Percentiles rank a stretch among this genome's conserved stretches.
Evolutionary conservation across 116 monocot species (phyloP).

Genomic region (Posidonia oceanica): DNA sequence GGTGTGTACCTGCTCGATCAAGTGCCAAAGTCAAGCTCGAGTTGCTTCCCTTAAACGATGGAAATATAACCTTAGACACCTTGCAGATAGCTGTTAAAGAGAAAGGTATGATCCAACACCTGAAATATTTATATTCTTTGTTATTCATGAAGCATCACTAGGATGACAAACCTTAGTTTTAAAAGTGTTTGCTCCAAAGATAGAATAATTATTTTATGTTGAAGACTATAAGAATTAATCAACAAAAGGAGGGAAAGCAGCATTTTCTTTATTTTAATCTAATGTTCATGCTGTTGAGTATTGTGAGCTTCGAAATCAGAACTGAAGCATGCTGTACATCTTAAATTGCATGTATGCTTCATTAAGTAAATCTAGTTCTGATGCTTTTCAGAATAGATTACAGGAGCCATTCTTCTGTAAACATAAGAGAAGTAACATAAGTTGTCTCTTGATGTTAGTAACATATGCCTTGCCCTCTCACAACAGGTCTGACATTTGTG

Average conservation of each 20-base stretch:
- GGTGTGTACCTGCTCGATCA: slow-evolving; percentile 80
- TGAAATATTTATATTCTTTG: background rate
- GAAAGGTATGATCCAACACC: slow-evolving; percentile 54
- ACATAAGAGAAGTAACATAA: too few species aligned
- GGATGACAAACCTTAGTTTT: too few species aligned
- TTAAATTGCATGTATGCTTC: background rate
- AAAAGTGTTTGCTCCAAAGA: too few species aligned
- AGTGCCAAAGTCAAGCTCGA: slow-evolving; percentile 89
- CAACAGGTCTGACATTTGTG: slow-evolving; percentile 59
- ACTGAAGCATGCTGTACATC: background rate
- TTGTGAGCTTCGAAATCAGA: background rate
- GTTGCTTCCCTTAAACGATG: slow-evolving; percentile 90
- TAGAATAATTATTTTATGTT: too few species aligned
- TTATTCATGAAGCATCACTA: too few species aligned
- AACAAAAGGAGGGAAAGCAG: too few species aligned
- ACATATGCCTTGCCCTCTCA: too few species aligned
- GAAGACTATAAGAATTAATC: too few species aligned
- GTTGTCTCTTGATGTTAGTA: too few species aligned
- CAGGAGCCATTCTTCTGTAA: too few species aligned
- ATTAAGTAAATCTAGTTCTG: background rate
- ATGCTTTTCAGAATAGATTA: too few species aligned
- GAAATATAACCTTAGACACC: slow-evolving; percentile 86
- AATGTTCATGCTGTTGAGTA: background rate
- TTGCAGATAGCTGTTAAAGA: slow-evolving; percentile 74
- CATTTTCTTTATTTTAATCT: too few species aligned